Percentiles rank a stretch among this genome's conserved stretches.
phyloP scores from a whole-genome alignment of 108 stramenopile genomes.

The Fistulifera pelliculosa region DNA sequence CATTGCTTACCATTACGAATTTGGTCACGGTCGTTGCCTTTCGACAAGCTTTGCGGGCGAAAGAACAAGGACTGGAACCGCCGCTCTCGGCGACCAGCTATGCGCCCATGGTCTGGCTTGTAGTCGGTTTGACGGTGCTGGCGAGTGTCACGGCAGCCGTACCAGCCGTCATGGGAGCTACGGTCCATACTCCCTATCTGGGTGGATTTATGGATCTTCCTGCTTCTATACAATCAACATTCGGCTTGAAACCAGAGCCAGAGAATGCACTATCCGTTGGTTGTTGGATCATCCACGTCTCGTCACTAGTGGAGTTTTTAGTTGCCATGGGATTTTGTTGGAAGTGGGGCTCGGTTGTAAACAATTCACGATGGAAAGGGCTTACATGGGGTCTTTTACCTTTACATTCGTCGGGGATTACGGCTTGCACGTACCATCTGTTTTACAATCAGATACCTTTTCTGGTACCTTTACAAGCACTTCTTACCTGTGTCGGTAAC shows the following conservation, averaged over 20 bases:
- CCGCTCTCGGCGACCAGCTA: constrained; percentile 49
- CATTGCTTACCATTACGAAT: constrained; percentile 83
- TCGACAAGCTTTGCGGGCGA: constrained; percentile 65
- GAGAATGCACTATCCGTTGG: constrained; percentile 39
- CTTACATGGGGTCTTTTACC: constrained; percentile 90
- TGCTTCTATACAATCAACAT: constrained; percentile 11
- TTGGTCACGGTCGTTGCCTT: constrained; percentile 78
- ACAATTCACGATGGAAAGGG: constrained; percentile 80
- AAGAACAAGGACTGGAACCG: constrained; percentile 22
- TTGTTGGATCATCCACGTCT: constrained; percentile 88
- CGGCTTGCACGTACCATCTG: constrained; percentile 88
- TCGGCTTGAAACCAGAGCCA: constrained; percentile 50
- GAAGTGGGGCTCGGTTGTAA: constrained; percentile 60
- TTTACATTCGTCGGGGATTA: constrained; percentile 81
- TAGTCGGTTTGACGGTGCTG: constrained; percentile 38
- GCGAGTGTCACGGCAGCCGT: constrained; percentile 51
- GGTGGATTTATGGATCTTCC: constrained; percentile 70
- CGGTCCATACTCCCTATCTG: constrained; percentile 67
- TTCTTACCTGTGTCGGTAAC: constrained; percentile 72
- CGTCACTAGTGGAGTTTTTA: constrained; percentile 79
- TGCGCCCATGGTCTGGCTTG: constrained; percentile 60
- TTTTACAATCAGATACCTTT: constrained; percentile 83
- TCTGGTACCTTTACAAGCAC: constrained; percentile 81
- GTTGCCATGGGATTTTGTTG: constrained; percentile 88
- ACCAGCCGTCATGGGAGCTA: constrained; percentile 42